phyloP scores from a whole-genome alignment of 2,329 filamentous ascomycete species.

The Aspergillus nomiae region DNA sequence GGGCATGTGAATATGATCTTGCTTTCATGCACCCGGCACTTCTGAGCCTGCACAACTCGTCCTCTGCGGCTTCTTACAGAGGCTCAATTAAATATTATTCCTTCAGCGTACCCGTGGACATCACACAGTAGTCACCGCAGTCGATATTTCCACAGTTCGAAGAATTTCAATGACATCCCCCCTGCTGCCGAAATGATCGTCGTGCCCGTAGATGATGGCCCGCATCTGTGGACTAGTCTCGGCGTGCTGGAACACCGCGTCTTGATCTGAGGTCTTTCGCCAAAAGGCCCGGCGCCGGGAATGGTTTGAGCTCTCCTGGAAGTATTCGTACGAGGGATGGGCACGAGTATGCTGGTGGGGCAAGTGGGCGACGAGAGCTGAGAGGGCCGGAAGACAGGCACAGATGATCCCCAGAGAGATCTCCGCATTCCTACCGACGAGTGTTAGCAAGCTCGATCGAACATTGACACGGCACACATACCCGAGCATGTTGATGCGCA shows the following conservation, averaged over 20 bases:
- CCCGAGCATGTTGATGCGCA: background rate
- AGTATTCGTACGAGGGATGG: background rate
- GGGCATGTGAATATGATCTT: too few relatives aligned
- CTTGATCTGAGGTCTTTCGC: background rate
- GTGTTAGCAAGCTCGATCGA: background rate
- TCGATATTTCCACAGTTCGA: background rate
- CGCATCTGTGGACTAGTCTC: background rate
- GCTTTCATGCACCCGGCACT: too few relatives aligned
- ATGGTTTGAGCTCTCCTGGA: background rate
- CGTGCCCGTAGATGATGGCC: background rate
- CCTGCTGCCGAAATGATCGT: background rate
- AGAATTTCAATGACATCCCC: background rate
- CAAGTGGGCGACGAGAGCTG: background rate
- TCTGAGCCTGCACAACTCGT: too few relatives aligned
- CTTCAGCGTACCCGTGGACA: background rate
- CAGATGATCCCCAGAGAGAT: background rate
- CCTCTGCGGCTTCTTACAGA: too few relatives aligned
- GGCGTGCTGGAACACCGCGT: background rate
- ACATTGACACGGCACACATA: accelerated
- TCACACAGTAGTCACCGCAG: background rate
- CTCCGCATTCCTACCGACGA: background rate
- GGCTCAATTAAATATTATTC: too few relatives aligned
- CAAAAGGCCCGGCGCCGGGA: background rate
- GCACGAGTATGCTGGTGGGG: background rate
- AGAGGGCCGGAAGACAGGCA: background rate